Conservation (phyloP, 192 early-diverging fungal species). For the Thamnidium elegans region DNA sequence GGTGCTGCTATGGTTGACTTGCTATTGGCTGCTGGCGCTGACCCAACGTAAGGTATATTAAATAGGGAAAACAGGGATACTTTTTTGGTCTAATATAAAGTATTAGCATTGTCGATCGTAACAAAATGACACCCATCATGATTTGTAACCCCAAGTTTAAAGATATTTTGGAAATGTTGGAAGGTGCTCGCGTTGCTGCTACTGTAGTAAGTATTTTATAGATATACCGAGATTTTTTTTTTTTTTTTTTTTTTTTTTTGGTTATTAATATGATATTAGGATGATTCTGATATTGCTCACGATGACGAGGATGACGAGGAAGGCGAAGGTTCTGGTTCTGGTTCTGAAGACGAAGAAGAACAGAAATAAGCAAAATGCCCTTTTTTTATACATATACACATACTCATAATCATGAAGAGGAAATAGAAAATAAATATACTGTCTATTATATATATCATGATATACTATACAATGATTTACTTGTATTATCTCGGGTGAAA, state of each 20-base stretch:
- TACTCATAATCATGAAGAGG: too few relatives aligned
- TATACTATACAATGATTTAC: too few relatives aligned
- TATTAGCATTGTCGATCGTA: slow-evolving; percentile 32
- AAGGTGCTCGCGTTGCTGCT: slow-evolving; percentile 10
- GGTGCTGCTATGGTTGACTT: slow-evolving; percentile 60
- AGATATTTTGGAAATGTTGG: slow-evolving; percentile 25
- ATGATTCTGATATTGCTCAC: slow-evolving; percentile 23
- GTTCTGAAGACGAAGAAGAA: slow-evolving; percentile 4
- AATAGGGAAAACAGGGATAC: neutral
- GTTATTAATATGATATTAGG: slow-evolving; percentile 9
- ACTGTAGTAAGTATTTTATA: slow-evolving; percentile 28
- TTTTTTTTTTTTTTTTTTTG: neutral
- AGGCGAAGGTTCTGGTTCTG: slow-evolving; percentile 2
- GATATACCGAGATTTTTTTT: neutral
- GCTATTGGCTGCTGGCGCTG: slow-evolving; percentile 51
- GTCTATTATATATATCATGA: too few relatives aligned
- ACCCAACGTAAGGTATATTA: slow-evolving; percentile 36
- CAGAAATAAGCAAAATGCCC: neutral
- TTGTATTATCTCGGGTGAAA: too few relatives aligned
- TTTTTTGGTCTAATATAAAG: neutral
- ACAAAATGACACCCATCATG: slow-evolving; percentile 32
- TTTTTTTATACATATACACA: too few relatives aligned
- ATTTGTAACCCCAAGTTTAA: slow-evolving; percentile 24
- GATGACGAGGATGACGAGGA: slow-evolving; percentile 26
- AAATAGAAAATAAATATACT: too few relatives aligned